A percentile compares a stretch with the other conserved stretches of the same genome.
phyloP scores from a whole-genome alignment of 2,329 filamentous ascomycete genomes.

The Cordyceps javanica region DNA sequence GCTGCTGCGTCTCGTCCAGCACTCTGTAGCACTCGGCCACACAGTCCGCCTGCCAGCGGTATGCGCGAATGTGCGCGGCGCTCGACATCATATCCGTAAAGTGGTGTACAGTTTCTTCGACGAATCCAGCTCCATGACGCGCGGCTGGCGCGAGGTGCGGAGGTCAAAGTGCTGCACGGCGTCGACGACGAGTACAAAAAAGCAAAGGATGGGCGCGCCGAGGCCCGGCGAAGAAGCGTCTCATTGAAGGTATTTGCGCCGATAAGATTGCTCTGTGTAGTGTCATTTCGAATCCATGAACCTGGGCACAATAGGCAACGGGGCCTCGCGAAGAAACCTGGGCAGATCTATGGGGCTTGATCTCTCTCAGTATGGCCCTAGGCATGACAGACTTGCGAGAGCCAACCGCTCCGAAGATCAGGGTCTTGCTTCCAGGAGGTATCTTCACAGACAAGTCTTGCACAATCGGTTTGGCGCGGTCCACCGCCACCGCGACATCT shows the following conservation, averaged over 20 bases:
- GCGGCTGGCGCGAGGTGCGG: constrained; percentile 47
- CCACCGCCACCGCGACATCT: background rate
- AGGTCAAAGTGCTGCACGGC: constrained; percentile 25
- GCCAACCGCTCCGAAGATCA: constrained; percentile 29
- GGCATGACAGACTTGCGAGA: constrained; percentile 31
- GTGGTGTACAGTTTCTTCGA: constrained; percentile 38
- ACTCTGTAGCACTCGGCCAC: constrained; percentile 35
- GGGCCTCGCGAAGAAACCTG: too few relatives aligned
- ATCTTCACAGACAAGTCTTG: background rate
- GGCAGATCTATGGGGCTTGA: background rate
- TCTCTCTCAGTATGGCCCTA: constrained; percentile 25
- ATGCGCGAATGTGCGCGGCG: constrained; percentile 20
- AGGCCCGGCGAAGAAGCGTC: constrained; percentile 32
- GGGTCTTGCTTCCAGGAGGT: constrained; percentile 13
- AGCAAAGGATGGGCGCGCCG: constrained; percentile 37
- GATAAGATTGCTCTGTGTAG: constrained; percentile 28
- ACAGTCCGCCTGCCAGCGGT: constrained; percentile 22
- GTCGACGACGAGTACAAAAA: constrained; percentile 16
- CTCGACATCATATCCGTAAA: constrained; percentile 30
- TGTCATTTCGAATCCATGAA: constrained; percentile 25
- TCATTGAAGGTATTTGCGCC: constrained; percentile 22
- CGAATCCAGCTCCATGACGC: constrained; percentile 47
- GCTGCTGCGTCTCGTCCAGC: constrained; percentile 24
- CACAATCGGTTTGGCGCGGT: background rate
- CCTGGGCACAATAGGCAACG: constrained; percentile 20